Evolutionary conservation across 2,329 filamentous ascomycete species (phyloP).

Genomic region (Ampelomyces quisqualis): DNA sequence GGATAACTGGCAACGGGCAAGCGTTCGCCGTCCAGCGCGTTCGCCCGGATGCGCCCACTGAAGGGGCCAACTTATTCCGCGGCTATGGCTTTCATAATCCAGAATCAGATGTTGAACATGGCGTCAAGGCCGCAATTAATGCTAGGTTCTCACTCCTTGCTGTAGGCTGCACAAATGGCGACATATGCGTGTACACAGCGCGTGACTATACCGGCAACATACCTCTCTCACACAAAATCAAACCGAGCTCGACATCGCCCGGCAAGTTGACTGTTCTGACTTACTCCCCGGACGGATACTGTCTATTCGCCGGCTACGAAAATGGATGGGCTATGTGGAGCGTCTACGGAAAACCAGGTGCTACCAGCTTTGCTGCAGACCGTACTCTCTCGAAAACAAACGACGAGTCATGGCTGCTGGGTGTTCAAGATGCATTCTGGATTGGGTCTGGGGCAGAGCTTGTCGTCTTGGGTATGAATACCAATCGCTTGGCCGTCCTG

Average conservation of each 20-base stretch:
- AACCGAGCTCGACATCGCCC: conserved; percentile 67
- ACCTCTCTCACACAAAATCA: conserved; percentile 77
- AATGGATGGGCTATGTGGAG: conserved; percentile 96
- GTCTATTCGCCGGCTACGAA: conserved; percentile 89
- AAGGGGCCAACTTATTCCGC: conserved; percentile 66
- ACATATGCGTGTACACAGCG: conserved; percentile 85
- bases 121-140: conserved; percentile 79
- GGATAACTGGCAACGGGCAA: conserved; percentile 84
- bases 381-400: conserved; percentile 63
- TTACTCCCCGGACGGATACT: conserved; percentile 96
- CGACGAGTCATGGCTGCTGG: conserved; percentile 80
- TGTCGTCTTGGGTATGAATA: conserved; percentile 67
- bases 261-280: conserved; percentile 72
- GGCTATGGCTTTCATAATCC: conserved; percentile 89
- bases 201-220: conserved; percentile 94
- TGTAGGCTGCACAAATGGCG: conserved; percentile 76
- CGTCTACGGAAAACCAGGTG: conserved; percentile 89
- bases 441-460: conserved; percentile 85
- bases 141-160: conserved; percentile 92
- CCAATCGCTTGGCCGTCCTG: conserved; percentile 79
- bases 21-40: conserved; percentile 86
- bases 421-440: conserved; percentile 78
- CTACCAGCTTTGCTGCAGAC: conserved; percentile 77
- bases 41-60: conserved; percentile 32
- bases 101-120: conserved; percentile 58